phyloP scores from a whole-genome alignment of 2,329 filamentous ascomycete species.

The Lachnellula arida region DNA sequence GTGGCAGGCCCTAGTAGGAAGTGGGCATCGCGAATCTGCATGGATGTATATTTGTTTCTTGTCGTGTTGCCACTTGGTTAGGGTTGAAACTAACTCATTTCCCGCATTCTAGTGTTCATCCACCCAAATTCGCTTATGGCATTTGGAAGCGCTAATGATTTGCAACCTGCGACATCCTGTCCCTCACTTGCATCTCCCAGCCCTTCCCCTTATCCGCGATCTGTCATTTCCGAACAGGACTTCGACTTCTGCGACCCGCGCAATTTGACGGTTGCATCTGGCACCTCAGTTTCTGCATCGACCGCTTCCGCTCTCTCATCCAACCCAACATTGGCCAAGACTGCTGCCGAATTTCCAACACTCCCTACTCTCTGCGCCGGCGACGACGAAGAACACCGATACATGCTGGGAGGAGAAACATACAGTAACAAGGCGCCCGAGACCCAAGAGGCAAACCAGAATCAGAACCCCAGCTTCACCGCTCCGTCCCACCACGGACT shows the following conservation, averaged over 20 bases:
- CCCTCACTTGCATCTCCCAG: constrained; percentile 78
- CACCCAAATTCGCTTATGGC: constrained; percentile 62
- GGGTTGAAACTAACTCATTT: constrained; percentile 10
- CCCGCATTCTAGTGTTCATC: constrained; percentile 51
- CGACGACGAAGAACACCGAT: constrained; percentile 56
- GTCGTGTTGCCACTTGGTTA: too few relatives aligned
- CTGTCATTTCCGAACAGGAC: constrained; percentile 62
- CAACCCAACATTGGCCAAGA: constrained; percentile 35
- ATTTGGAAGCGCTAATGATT: constrained; percentile 57
- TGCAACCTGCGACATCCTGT: constrained; percentile 68
- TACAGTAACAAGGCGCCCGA: constrained; percentile 44
- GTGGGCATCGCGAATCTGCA: not conserved
- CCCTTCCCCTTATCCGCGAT: constrained; percentile 70
- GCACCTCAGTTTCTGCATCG: constrained; percentile 30
- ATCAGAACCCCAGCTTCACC: constrained; percentile 50
- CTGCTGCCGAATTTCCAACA: constrained; percentile 58
- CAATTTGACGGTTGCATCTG: constrained; percentile 69
- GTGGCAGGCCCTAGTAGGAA: not conserved
- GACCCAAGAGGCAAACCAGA: constrained; percentile 27
- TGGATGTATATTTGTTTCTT: not conserved
- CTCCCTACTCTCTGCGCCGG: constrained; percentile 57
- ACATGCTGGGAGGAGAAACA: constrained; percentile 44
- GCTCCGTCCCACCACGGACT: constrained; percentile 49
- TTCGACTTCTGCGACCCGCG: constrained; percentile 89
- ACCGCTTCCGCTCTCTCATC: constrained; percentile 13